Evolutionary conservation across 768 basidiomycete species (phyloP), one percentile per base, ranked within the genome.

Genomic region (Holtermannia corniformis): DNA sequence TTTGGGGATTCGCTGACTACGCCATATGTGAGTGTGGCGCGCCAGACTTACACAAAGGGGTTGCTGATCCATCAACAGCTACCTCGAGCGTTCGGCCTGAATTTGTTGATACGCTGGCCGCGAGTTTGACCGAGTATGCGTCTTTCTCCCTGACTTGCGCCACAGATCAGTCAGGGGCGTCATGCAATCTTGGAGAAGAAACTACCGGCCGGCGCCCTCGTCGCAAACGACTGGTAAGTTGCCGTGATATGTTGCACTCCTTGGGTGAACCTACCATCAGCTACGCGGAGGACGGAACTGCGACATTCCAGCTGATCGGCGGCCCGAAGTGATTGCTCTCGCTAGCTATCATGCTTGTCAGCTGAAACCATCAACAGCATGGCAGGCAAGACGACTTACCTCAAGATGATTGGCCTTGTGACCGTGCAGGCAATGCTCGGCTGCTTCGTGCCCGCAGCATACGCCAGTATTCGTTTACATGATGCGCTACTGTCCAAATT

Each of bases 341-440:
- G 27, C 3, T 50, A 47, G 27, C 16, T 41, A 10, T 47, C 22
- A 21, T 20, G 2, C n/a, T n/a, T 46, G 16, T 13, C 14, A 41
- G 56, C 41, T 32, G 12, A 10, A 24, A 21, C 28, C 24, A 12
- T 44, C 14, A 5, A 16, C 56, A 84, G 82, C 64, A 85, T 84
- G 83, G 82, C 83, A 79, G 90, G 91, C 0, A 97, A 99, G 73
- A 92, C 87, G 67, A 97, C 92, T 0, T 93, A 91, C 63, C 75
- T 99, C 14, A 80, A 84, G 13, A 92, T 96, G 71, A 80, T 88
- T 25, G 92, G 84, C 1, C 76, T 96, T 2, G 73, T 96, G 43
- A 78, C 81, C 1, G 75, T 91, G 28, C 85, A 93, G 81, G 89
- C 88, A 0, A 85, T 90, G 81, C 82, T 83, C 55, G 86, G 91